Base-by-base conservation (phyloP, 2,329 filamentous ascomycete species). In the Huntiella decipiens region DNA sequence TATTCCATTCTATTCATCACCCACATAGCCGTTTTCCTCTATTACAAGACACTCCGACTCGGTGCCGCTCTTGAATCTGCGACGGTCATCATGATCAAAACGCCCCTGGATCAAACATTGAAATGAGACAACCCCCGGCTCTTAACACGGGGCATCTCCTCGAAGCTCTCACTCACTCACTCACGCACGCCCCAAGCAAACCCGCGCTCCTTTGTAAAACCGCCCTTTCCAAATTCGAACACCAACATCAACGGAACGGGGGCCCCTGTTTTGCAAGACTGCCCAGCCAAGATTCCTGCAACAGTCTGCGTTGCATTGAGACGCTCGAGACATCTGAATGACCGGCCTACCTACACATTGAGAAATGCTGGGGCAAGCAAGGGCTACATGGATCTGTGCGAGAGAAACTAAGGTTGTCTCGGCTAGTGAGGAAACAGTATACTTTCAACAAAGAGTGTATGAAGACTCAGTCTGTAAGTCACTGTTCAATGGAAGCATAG, bases 221-320 rank as follows among this genome's bases (percentile, higher is more conserved):
- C 17, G 13, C 40, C 13, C 39, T 42, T 31, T 43, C 12, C 40
- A 12, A 34, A 17, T 13, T 12, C 15, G 6, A 32, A 31, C 22
- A 5, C 19, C n/a, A 19, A 42, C 39, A 16, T 15, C 7, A 7
- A n/a, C 13, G 39, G 8, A 7, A 28, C 12, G 31, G 19, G 19
- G 22, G 12, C 32, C 19, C 19, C 19, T 19, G 39, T 42, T 42
- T 42, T 19, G 39, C 6, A 7, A 7, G 22, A 28, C 6, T 28
- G 8, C 7, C 22, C 22, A 1, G 22, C 22, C 22, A 28, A 28
- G 22, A 28, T 28, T 28, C 22, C 22, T 42, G 39, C 39, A 42
- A 42, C 39, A 42, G 32, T 28, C 22, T n/a, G 22, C 17, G 39
- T 42, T 17, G 17, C 39, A 42, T 42, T 42, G 39, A 42, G 39